Evolutionary conservation across 1,284 basidiomycete species (phyloP).

Genomic region (Trametes pubescens): DNA sequence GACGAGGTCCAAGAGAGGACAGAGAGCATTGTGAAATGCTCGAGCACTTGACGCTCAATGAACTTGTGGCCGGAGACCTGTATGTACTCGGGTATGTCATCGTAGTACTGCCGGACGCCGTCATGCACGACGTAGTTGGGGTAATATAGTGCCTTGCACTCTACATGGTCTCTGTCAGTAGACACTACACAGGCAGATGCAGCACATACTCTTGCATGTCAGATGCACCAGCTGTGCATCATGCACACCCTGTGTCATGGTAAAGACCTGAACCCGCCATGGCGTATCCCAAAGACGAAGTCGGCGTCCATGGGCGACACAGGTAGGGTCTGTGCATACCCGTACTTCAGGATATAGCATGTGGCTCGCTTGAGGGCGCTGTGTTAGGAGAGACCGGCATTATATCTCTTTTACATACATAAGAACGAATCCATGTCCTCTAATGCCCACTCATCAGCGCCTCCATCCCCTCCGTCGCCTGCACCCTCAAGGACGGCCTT

Average conservation of each 20-base stretch:
- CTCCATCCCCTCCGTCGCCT: neutral
- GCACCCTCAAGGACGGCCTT: neutral
- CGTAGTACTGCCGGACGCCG: neutral
- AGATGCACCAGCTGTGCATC: neutral
- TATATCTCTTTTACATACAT: neutral
- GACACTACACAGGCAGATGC: no score
- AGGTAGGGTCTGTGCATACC: neutral
- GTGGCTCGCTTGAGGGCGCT: neutral
- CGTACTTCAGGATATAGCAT: neutral
- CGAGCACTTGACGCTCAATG: neutral
- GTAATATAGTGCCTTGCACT: neutral
- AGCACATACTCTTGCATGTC: neutral
- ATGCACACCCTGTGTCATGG: neutral
- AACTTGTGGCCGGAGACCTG: slow-evolving; percentile 8
- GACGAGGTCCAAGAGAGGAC: no score
- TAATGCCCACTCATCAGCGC: neutral
- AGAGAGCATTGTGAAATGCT: no score
- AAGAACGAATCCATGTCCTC: neutral
- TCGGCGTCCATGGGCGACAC: neutral
- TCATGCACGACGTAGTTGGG: neutral
- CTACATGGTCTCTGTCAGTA: neutral
- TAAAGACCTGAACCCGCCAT: neutral
- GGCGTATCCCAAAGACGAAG: neutral
- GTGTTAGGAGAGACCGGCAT: neutral
- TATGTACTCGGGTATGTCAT: neutral